A percentile compares a stretch with the other conserved stretches of the same genome.
Conservation (phyloP, 495 filamentous ascomycete genomes). For the Bathelium albidoporum region DNA sequence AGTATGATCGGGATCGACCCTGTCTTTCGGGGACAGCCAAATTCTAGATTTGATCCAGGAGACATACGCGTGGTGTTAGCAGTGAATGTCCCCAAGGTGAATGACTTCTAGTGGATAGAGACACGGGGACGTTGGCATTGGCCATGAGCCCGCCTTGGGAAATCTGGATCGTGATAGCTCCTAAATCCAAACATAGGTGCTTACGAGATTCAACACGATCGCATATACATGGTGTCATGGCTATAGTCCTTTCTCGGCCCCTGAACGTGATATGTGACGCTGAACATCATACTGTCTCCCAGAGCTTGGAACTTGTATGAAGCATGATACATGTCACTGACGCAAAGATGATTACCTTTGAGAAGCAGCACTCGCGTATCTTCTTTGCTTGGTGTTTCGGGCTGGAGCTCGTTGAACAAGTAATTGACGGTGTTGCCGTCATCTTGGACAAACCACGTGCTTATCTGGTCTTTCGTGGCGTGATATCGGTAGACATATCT, state of each 20-base stretch:
- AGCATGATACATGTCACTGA: slow-evolving; percentile 56
- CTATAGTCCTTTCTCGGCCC: slow-evolving; percentile 62
- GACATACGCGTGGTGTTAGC: too few relatives aligned
- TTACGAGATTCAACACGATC: neutral
- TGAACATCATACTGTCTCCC: slow-evolving; percentile 31
- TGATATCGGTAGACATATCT: slow-evolving; percentile 50
- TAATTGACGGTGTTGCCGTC: slow-evolving; percentile 50
- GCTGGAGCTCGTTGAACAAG: slow-evolving; percentile 48
- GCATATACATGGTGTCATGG: slow-evolving; percentile 25
- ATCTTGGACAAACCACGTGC: slow-evolving; percentile 52
- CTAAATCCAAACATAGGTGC: neutral
- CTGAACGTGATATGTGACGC: slow-evolving; percentile 49
- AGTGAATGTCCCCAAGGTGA: too few relatives aligned
- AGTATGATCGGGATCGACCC: too few relatives aligned
- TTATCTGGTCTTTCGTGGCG: slow-evolving; percentile 43
- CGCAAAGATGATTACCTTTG: slow-evolving; percentile 51
- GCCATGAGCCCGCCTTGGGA: neutral
- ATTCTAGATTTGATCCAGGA: too few relatives aligned
- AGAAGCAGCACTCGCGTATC: slow-evolving; percentile 40
- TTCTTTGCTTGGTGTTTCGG: slow-evolving; percentile 10
- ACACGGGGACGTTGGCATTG: too few relatives aligned
- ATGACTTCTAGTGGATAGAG: too few relatives aligned
- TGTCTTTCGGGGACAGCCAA: too few relatives aligned
- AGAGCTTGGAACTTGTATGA: slow-evolving; percentile 51
- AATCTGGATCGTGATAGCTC: neutral